Conservation (phyloP, 441 rosid genomes). For the Monsonia emarginata region DNA sequence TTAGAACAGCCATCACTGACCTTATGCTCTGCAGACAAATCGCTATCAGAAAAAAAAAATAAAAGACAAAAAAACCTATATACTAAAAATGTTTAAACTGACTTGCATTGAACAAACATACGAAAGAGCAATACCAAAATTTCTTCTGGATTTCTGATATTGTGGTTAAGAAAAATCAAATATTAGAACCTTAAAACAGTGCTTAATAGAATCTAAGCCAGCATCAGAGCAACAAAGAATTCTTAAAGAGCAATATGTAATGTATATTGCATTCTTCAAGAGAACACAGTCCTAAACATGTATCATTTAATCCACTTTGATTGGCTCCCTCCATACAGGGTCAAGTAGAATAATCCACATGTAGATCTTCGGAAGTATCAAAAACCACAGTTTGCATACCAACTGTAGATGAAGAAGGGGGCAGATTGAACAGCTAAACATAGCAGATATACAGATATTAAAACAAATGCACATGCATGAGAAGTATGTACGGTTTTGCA, state of each 20-base stretch:
- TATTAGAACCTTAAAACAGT: neutral
- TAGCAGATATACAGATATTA: neutral
- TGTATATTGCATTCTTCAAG: neutral
- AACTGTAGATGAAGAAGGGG: neutral
- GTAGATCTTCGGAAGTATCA: neutral
- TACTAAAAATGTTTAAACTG: neutral
- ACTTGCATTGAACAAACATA: neutral
- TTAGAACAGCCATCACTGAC: conserved; percentile 11
- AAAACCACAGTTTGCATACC: neutral
- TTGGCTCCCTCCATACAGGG: neutral
- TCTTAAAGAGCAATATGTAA: neutral
- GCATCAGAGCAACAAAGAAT: neutral
- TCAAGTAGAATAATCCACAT: neutral
- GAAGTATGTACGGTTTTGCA: neutral
- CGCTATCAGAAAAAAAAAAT: neutral
- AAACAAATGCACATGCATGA: neutral
- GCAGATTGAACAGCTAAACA: neutral
- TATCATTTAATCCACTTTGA: neutral
- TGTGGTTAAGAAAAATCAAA: neutral
- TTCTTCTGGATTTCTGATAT: neutral
- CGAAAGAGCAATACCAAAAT: neutral
- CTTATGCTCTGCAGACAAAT: neutral
- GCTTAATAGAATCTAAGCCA: neutral
- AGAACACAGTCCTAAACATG: neutral
- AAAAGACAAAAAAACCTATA: neutral